A percentile compares a stretch with the other conserved stretches of the same genome.
These are phyloP conservation scores for Aureobasidium leucospermi DNA, from an alignment of 2,329 filamentous ascomycete species.

Conservation along the genomic window DNA sequence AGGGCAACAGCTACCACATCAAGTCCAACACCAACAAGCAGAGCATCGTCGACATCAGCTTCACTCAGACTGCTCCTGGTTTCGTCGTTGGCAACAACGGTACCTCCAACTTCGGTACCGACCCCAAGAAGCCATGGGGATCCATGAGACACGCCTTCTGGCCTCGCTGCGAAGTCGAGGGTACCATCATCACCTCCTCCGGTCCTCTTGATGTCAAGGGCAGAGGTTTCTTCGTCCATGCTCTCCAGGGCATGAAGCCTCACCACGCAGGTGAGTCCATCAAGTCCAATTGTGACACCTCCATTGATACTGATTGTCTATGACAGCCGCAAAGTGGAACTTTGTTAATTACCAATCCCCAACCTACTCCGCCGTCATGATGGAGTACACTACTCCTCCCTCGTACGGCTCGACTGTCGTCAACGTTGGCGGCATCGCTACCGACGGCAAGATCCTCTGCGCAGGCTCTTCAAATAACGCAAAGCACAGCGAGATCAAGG, in stretches of 20 bases:
- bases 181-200: constrained; percentile 74
- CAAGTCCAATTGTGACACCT: not conserved
- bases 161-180: constrained; percentile 77
- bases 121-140: constrained; percentile 81
- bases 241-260: constrained; percentile 96
- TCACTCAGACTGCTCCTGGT: constrained; percentile 68
- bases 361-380: constrained; percentile 79
- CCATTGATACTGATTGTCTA: not conserved
- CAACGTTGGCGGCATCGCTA: constrained; percentile 72
- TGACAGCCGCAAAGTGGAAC: constrained; percentile 73
- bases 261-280: constrained; percentile 69
- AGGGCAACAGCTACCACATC: constrained; percentile 75
- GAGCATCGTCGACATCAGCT: constrained; percentile 76
- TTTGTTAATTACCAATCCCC: constrained; percentile 88
- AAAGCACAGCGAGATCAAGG: constrained; percentile 60
- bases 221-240: constrained; percentile 70
- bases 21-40: constrained; percentile 80
- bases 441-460: constrained; percentile 70
- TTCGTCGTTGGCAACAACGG: constrained; percentile 82
- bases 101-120: constrained; percentile 77
- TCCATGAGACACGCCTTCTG: constrained; percentile 89
- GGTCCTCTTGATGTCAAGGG: constrained; percentile 78
- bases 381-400: constrained; percentile 91
- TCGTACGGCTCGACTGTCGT: constrained; percentile 85
- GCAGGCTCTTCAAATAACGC: constrained; percentile 59